A percentile compares a stretch with the other conserved stretches of the same genome.
Conservation (phyloP, 495 filamentous ascomycete species). For the Alectoria sarmentosa region DNA sequence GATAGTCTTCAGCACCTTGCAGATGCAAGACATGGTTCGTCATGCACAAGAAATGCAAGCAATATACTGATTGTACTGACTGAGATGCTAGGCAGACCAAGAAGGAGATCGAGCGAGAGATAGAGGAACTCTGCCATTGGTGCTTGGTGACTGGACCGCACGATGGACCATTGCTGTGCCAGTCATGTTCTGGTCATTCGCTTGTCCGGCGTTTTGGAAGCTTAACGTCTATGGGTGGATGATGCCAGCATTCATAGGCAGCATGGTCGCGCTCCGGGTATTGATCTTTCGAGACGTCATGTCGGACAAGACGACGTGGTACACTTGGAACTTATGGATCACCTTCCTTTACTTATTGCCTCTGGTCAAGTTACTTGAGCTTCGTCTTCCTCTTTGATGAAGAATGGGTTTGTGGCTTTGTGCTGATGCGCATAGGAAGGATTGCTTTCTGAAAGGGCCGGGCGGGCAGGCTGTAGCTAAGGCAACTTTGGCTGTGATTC, state of each 20-base stretch:
- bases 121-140: conserved; percentile 36
- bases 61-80: conserved; percentile 3
- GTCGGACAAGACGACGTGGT: conserved; percentile 19
- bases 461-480: too few species aligned
- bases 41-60: background rate
- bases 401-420: background rate
- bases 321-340: conserved; percentile 23
- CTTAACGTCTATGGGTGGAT: conserved; percentile 16
- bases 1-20: conserved; percentile 45
- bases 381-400: background rate
- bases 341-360: conserved; percentile 20
- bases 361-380: conserved; percentile 12
- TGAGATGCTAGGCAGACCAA: conserved; percentile 29
- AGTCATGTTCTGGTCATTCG: conserved; percentile 39
- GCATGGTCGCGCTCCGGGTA: conserved; percentile 15
- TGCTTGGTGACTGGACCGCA: conserved; percentile 38
- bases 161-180: conserved; percentile 35
- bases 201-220: conserved; percentile 36
- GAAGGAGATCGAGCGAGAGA: conserved; percentile 40
- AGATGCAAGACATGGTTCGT: conserved; percentile 43
- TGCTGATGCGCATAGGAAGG: background rate
- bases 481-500: too few species aligned
- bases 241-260: conserved; percentile 15
- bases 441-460: background rate
- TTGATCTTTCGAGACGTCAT: conserved; percentile 6